phyloP scores from a whole-genome alignment of 371 early-diverging fungal species.

The Mucor velutinosus region DNA sequence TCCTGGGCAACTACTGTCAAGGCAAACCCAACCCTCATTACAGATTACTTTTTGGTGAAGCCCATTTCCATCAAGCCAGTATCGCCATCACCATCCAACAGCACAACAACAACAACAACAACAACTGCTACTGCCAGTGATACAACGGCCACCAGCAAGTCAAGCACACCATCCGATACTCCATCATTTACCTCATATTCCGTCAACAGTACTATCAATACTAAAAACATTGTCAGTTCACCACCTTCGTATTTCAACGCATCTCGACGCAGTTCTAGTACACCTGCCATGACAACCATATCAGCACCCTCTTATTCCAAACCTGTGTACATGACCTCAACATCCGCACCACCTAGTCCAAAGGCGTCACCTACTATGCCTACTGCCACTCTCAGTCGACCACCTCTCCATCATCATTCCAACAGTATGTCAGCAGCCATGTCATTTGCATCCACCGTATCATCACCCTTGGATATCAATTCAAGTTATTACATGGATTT shows the following conservation, averaged over 20 bases:
- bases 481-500: constrained; percentile 23
- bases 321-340: background rate
- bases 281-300: background rate
- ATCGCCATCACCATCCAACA: background rate
- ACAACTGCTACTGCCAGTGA: background rate
- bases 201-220: background rate
- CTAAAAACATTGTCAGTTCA: background rate
- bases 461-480: constrained; percentile 18
- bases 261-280: background rate
- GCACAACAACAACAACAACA: background rate
- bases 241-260: background rate
- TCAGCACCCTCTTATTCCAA: background rate
- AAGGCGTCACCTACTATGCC: constrained; percentile 13
- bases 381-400: background rate
- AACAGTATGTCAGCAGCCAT: constrained; percentile 6
- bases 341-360: constrained; percentile 20
- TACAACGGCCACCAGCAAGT: background rate
- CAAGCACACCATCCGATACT: background rate
- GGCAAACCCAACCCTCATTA: background rate
- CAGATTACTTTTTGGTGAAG: constrained; percentile 5
- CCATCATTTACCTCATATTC: background rate
- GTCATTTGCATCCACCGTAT: background rate
- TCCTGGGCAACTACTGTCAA: constrained; percentile 9
- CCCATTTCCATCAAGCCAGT: constrained; percentile 5
- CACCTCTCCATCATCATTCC: constrained; percentile 1